Evolutionary conservation across 495 filamentous ascomycete genomes (phyloP).

Genomic region (Talaromyces thailandensis): DNA sequence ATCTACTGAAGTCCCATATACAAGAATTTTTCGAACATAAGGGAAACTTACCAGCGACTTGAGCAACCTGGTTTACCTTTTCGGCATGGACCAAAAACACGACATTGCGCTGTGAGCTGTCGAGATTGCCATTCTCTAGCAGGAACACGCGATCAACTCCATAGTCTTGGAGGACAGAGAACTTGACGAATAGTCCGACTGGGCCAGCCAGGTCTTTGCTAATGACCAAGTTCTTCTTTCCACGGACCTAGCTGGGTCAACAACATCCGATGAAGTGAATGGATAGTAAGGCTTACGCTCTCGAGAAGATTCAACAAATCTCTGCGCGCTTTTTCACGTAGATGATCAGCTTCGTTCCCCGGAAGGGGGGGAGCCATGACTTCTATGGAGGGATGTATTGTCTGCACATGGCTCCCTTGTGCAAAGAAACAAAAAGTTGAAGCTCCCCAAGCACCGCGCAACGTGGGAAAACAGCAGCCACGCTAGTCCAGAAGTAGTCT

Average conservation of each 20-base stretch:
- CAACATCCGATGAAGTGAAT: slow-evolving; percentile 15
- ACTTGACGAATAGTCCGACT: slow-evolving; percentile 85
- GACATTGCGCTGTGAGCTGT: slow-evolving; percentile 88
- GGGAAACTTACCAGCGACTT: slow-evolving; percentile 73
- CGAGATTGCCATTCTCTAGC: slow-evolving; percentile 87
- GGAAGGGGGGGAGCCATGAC: slow-evolving; percentile 60
- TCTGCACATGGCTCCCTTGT: slow-evolving; percentile 1
- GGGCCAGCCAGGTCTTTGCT: slow-evolving; percentile 85
- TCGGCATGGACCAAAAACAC: slow-evolving; percentile 88
- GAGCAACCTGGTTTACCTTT: slow-evolving; percentile 68
- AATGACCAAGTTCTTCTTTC: slow-evolving; percentile 96
- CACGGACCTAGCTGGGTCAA: slow-evolving; percentile 60
- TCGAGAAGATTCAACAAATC: slow-evolving; percentile 81
- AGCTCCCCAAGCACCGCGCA: neutral
- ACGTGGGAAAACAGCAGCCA: neutral
- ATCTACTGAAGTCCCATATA: slow-evolving; percentile 52
- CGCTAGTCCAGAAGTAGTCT: neutral
- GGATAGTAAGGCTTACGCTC: slow-evolving; percentile 57
- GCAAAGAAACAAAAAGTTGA: neutral
- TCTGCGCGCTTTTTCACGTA: slow-evolving; percentile 74
- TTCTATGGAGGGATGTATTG: slow-evolving; percentile 8
- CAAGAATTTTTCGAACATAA: slow-evolving; percentile 1
- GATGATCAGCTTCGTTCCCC: slow-evolving; percentile 70
- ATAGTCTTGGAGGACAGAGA: slow-evolving; percentile 84
- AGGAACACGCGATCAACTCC: slow-evolving; percentile 95